These are phyloP conservation scores for Sphaerosporella brunnea DNA, from an alignment of 495 filamentous ascomycete species.

Conservation along the genomic window DNA sequence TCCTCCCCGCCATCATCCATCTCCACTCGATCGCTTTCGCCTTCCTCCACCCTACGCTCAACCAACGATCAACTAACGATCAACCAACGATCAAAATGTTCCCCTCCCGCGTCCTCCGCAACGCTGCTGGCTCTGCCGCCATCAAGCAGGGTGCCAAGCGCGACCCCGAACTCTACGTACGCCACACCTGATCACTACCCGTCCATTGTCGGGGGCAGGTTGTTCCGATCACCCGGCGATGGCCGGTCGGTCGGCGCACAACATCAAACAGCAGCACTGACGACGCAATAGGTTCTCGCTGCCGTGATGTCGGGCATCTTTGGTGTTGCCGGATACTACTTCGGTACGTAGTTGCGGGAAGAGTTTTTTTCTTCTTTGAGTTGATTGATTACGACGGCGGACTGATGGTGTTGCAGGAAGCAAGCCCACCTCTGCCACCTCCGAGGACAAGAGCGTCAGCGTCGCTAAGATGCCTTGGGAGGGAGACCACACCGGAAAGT, in stretches of 20 bases:
- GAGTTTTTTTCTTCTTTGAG: too few species aligned
- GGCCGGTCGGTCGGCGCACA: too few species aligned
- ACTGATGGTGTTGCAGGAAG: conserved; percentile 36
- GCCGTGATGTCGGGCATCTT: conserved; percentile 84
- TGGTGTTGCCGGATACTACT: conserved; percentile 72
- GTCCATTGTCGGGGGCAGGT: background rate
- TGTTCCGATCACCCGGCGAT: conserved; percentile 5
- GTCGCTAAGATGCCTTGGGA: conserved; percentile 85
- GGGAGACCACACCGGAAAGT: conserved; percentile 29
- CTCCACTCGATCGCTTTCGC: conserved; percentile 1
- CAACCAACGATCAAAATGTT: conserved; percentile 6
- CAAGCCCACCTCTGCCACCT: conserved; percentile 68
- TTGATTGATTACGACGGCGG: too few species aligned
- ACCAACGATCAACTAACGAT: too few species aligned
- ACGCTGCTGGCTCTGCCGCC: conserved; percentile 12
- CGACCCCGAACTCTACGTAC: conserved; percentile 70
- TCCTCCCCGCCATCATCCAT: background rate
- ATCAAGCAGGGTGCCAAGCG: conserved; percentile 51
- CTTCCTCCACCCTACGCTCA: background rate
- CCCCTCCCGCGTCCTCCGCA: conserved; percentile 2
- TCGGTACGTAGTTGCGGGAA: conserved; percentile 33
- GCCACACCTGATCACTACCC: conserved; percentile 14
- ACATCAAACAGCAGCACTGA: too few species aligned
- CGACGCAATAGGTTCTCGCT: conserved; percentile 50
- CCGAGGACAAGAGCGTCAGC: conserved; percentile 52